Conservation (phyloP, 352 stramenopile genomes). For the Elongisporangium senticosum region DNA sequence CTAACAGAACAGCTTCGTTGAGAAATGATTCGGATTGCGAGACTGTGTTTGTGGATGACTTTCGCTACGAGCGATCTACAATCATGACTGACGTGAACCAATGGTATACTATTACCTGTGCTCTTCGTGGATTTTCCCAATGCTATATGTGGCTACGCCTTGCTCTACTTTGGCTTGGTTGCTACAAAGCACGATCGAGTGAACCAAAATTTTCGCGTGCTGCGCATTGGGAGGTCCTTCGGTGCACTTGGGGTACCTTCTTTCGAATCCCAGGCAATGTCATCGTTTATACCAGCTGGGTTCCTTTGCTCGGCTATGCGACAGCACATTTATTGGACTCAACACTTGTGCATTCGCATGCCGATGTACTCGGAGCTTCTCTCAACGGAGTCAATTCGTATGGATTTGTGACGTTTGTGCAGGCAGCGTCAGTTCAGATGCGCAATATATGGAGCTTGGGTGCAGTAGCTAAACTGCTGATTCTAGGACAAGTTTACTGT, state of each 20-base stretch:
- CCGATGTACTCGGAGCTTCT: neutral
- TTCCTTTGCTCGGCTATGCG: constrained; percentile 10
- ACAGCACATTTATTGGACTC: neutral
- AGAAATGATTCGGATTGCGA: constrained; percentile 4
- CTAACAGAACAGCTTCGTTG: neutral
- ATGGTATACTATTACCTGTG: constrained; percentile 21
- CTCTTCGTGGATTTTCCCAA: constrained; percentile 27
- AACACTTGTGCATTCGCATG: neutral
- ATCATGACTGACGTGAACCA: constrained; percentile 27
- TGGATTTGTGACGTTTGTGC: constrained; percentile 16
- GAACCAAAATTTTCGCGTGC: constrained; percentile 8
- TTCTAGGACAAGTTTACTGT: constrained; percentile 2
- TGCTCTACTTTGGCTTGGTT: constrained; percentile 12
- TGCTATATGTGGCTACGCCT: constrained; percentile 46
- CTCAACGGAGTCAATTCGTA: neutral
- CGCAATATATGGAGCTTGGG: constrained; percentile 37
- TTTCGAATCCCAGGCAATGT: constrained; percentile 21
- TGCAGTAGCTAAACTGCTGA: constrained; percentile 18
- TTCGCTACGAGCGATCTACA: constrained; percentile 41
- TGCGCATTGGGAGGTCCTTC: neutral
- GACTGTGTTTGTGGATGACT: constrained; percentile 44
- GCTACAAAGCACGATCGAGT: constrained; percentile 9
- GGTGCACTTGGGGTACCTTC: constrained; percentile 7
- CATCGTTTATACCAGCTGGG: constrained; percentile 33
- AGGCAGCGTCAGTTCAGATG: constrained; percentile 34